Base-by-base conservation (phyloP, 768 basidiomycete genomes). In the Russula brevipes region DNA sequence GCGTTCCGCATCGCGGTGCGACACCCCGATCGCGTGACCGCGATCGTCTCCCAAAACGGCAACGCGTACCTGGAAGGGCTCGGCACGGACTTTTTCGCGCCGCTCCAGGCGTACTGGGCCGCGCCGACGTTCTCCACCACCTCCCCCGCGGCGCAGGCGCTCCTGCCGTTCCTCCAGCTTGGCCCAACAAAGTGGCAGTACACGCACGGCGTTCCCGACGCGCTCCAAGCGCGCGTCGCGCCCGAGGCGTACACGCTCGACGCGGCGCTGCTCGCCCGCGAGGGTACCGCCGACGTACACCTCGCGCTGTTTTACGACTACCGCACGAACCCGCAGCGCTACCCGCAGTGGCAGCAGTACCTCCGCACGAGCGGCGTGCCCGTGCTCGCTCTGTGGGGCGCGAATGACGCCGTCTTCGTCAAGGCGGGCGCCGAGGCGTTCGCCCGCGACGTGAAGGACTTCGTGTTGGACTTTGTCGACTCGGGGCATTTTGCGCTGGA, bases 351-450 rank as follows among this genome's bases (percentile, higher is more conserved):
- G 72, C 81, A 82, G 12, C 66, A 74, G 53, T 82, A 77, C 62
- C 73, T 83, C 66, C 69, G 73, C 19, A 64, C 73, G 42, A 69
- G 72, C 64, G 70, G 77, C 57, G 76, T 78, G 19, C 77, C 78
- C 1, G 63, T 80, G 16, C 73, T 82, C 2, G 81, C 76, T 0
- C 71, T 81, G 5, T 82, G 82, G 82, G 82, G 81, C 8, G 75
- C 72, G 64, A 74, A 77, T 62, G 82, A 83, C 63, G 39, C 58
- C 6, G 72, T 78, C 59, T 82, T 82, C 73, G 61, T 77, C 24
- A 73, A 76, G 9, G 62, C 75, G 0, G 81, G 80, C 2, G 82
- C 80, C 0, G 73, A 79, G 64, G 79, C 79, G 19, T 82, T 70
- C 72, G 76, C 75, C 67, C 72, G 63, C 19, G 76, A 77, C 42